Evolutionary conservation across 805 yeast genomes (phyloP).

Genomic region (Ogataea siamensis): DNA sequence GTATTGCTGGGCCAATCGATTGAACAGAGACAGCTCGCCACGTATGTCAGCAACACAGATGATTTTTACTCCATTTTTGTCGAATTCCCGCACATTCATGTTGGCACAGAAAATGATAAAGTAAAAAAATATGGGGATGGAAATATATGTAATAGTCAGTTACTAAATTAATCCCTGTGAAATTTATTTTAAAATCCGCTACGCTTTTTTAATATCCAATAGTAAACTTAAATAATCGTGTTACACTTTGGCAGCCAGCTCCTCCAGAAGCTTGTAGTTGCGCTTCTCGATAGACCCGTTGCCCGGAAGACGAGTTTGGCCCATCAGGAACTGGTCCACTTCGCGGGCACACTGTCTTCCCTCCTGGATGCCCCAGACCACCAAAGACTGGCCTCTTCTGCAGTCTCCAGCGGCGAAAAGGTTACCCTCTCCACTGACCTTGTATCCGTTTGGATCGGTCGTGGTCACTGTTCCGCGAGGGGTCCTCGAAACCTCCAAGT

Average conservation of each 20-base stretch:
- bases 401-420: slow-evolving; percentile 97
- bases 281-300: slow-evolving; percentile 90
- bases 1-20: slow-evolving; percentile 45
- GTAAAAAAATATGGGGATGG: slow-evolving; percentile 2
- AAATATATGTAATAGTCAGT: too few relatives aligned
- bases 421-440: slow-evolving; percentile 60
- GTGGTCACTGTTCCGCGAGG: slow-evolving; percentile 83
- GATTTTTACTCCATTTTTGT: slow-evolving; percentile 24
- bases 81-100: slow-evolving; percentile 16
- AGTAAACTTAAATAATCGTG: slow-evolving; percentile 3
- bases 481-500: slow-evolving; percentile 64
- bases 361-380: slow-evolving; percentile 99
- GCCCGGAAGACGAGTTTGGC: slow-evolving; percentile 82
- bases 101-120: not conserved
- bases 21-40: slow-evolving; percentile 50
- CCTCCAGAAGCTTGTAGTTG: slow-evolving; percentile 72
- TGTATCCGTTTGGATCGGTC: slow-evolving; percentile 59
- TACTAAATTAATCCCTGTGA: not conserved
- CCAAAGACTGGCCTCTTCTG: slow-evolving; percentile 96
- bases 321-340: slow-evolving; percentile 78
- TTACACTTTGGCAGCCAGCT: slow-evolving; percentile 62
- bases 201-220: not conserved
- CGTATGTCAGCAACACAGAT: slow-evolving; percentile 52
- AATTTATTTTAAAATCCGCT: not conserved
- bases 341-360: slow-evolving; percentile 98